Evolutionary conservation across 192 early-diverging fungal genomes (phyloP).

Genomic region (Lobulomyces angularis): DNA sequence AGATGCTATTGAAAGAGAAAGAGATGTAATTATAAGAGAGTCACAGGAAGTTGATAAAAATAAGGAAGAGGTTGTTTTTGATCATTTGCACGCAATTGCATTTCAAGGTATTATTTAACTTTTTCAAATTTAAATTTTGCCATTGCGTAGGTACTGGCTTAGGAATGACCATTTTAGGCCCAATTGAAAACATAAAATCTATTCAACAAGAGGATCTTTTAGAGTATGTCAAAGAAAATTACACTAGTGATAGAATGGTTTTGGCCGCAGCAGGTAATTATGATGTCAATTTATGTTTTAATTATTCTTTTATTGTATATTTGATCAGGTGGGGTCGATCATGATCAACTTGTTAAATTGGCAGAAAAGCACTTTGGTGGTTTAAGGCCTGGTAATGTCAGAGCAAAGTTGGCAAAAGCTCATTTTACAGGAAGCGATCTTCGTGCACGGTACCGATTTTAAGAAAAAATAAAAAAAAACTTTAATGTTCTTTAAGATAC

Average conservation of each 20-base stretch:
- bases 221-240: conserved; percentile 86
- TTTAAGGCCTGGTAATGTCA: conserved; percentile 44
- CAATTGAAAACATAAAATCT: conserved; percentile 83
- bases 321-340: conserved; percentile 69
- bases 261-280: conserved; percentile 79
- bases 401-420: conserved; percentile 25
- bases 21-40: conserved; percentile 93
- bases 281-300: no score
- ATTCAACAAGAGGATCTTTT: conserved; percentile 74
- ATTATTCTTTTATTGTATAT: no score
- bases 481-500: conserved; percentile 76
- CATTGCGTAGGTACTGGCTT: no score
- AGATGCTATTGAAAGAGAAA: conserved; percentile 87
- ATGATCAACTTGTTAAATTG: conserved; percentile 82
- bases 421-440: conserved; percentile 58
- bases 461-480: no score
- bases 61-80: conserved; percentile 97
- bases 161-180: conserved; percentile 87
- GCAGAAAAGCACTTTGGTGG: conserved; percentile 86
- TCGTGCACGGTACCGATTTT: conserved; percentile 84
- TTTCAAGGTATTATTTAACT: conserved; percentile 80
- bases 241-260: conserved; percentile 95
- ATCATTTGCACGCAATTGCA: conserved; percentile 90
- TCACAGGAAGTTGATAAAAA: conserved; percentile 76
- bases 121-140: no score